Evolutionary conservation across 1,284 basidiomycete species (phyloP).

Genomic region (Trametes versicolor): DNA sequence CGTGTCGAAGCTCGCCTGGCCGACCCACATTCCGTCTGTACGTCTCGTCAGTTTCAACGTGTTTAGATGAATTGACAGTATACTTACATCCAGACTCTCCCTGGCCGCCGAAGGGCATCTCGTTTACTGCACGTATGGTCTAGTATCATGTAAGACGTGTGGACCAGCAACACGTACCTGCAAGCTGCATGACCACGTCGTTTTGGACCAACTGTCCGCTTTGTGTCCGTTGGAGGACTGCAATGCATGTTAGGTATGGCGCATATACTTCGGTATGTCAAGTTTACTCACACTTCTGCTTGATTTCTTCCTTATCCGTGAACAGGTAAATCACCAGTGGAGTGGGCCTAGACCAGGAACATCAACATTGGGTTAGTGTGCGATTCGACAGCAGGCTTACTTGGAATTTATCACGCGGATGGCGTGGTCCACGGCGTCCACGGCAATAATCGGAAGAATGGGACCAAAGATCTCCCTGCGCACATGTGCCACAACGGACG

Average conservation of each 20-base stretch:
- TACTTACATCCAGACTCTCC: constrained; percentile 58
- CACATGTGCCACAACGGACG: constrained; percentile 4
- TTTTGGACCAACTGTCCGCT: constrained; percentile 65
- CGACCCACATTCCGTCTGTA: constrained; percentile 56
- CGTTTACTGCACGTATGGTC: constrained; percentile 43
- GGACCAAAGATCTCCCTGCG: constrained; percentile 75
- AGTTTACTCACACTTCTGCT: constrained; percentile 49
- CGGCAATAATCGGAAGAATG: constrained; percentile 69
- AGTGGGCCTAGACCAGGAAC: constrained; percentile 46
- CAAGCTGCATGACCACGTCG: constrained; percentile 59
- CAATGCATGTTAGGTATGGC: constrained; percentile 29
- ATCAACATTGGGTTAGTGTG: background rate
- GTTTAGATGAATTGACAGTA: background rate
- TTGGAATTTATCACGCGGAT: constrained; percentile 58
- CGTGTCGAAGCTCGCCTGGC: constrained; percentile 55
- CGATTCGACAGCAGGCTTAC: constrained; percentile 41
- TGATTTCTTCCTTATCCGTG: constrained; percentile 51
- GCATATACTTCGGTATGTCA: constrained; percentile 36
- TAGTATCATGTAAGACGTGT: background rate
- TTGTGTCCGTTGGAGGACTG: constrained; percentile 57
- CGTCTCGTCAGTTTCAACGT: constrained; percentile 2
- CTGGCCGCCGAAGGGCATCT: constrained; percentile 59
- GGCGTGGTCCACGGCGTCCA: constrained; percentile 62
- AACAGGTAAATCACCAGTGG: constrained; percentile 63
- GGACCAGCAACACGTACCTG: constrained; percentile 44